phyloP scores from a whole-genome alignment of 2,329 filamentous ascomycete species.

The Aspergillus neotritici region DNA sequence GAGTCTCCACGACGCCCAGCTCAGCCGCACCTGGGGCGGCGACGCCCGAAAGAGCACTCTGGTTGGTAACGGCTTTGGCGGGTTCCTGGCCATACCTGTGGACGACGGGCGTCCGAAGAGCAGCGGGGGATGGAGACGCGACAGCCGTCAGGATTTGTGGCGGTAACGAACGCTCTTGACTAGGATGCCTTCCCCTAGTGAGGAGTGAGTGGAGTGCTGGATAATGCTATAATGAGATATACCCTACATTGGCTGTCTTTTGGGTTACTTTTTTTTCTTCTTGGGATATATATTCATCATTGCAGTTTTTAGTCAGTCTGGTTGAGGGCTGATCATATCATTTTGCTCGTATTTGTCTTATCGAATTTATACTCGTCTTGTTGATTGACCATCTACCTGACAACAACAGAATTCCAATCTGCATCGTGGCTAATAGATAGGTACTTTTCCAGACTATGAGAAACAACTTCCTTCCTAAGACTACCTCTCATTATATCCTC shows the following conservation, averaged over 20 bases:
- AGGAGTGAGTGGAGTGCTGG: not conserved
- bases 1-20: constrained; percentile 40
- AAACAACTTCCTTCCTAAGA: no score
- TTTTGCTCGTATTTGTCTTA: no score
- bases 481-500: no score
- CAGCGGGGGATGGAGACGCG: constrained; percentile 28
- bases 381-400: no score
- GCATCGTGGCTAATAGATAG: no score
- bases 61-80: constrained; percentile 63
- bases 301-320: no score
- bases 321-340: no score
- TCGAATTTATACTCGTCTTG: no score
- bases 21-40: constrained; percentile 54
- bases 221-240: constrained; percentile 8
- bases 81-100: constrained; percentile 58
- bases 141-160: constrained; percentile 36
- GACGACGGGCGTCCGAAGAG: constrained; percentile 41
- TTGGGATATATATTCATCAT: not conserved
- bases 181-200: no score
- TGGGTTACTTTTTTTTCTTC: not conserved
- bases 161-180: constrained; percentile 21
- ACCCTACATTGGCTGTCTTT: constrained; percentile 2
- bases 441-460: no score
- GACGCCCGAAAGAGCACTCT: constrained; percentile 56
- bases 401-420: no score